Conservation (phyloP, 1,139 yeast genomes). For the Yamadazyma triangularis region DNA sequence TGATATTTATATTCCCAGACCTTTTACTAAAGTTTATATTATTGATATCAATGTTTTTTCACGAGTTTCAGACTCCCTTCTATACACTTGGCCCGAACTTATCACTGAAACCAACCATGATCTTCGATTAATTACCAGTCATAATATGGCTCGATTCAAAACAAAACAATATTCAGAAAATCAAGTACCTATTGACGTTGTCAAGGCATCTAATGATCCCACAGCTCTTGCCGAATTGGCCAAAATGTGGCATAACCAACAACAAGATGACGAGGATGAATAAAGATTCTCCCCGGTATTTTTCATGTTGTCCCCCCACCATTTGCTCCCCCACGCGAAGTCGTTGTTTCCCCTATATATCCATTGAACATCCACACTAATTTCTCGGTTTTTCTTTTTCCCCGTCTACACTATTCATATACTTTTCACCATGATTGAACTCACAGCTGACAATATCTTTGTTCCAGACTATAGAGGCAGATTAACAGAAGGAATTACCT, state of each 20-base stretch:
- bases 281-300: too few species aligned
- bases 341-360: too few species aligned
- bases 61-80: conserved; percentile 66
- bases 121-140: conserved; percentile 64
- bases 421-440: too few species aligned
- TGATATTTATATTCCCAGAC: conserved; percentile 80
- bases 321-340: too few species aligned
- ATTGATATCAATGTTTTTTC: conserved; percentile 86
- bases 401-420: too few species aligned
- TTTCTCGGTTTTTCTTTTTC: too few species aligned
- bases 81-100: conserved; percentile 85
- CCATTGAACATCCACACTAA: too few species aligned
- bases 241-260: conserved; percentile 57
- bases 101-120: conserved; percentile 22
- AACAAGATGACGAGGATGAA: too few species aligned
- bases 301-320: too few species aligned
- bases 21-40: conserved; percentile 58
- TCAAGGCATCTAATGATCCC: conserved; percentile 73
- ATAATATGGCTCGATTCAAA: conserved; percentile 69
- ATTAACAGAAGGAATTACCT: conserved; percentile 65
- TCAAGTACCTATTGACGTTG: conserved; percentile 86
- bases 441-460: conserved; percentile 14
- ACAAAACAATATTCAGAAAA: conserved; percentile 82
- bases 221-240: conserved; percentile 62
- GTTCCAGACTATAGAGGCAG: conserved; percentile 46